phyloP scores from a whole-genome alignment of 371 early-diverging fungal genomes.

The Lichtheimia ramosa region DNA sequence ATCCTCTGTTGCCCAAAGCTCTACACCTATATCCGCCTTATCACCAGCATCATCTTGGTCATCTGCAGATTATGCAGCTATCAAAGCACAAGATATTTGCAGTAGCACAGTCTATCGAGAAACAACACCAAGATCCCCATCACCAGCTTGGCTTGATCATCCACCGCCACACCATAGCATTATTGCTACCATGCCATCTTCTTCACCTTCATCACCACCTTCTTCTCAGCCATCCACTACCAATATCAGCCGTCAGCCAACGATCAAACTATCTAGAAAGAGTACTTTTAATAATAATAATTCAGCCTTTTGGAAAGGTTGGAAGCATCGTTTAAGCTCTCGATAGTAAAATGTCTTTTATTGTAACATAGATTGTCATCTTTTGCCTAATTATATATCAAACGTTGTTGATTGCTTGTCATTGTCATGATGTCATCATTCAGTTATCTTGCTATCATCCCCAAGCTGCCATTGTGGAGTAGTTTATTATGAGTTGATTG shows the following conservation, averaged over 20 bases:
- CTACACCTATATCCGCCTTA: neutral
- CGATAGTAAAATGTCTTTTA: neutral
- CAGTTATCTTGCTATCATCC: slow-evolving; percentile 37
- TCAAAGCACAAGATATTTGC: neutral
- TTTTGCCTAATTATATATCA: too few relatives aligned
- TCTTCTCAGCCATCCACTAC: neutral
- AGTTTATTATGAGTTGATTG: slow-evolving; percentile 83
- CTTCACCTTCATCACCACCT: neutral
- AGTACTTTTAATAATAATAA: slow-evolving; percentile 6
- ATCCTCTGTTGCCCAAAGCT: neutral
- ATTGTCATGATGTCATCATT: neutral
- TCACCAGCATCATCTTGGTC: slow-evolving; percentile 24
- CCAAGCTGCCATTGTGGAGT: slow-evolving; percentile 90
- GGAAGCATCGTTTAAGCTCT: slow-evolving; percentile 17
- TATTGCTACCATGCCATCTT: neutral
- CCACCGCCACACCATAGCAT: slow-evolving; percentile 1
- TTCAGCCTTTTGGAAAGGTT: slow-evolving; percentile 23
- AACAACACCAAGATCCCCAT: neutral
- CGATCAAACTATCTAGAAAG: slow-evolving; percentile 7
- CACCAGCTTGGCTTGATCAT: neutral
- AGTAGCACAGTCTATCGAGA: slow-evolving; percentile 5
- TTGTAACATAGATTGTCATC: too few relatives aligned
- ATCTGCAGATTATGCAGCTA: slow-evolving; percentile 15
- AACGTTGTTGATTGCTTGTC: too few relatives aligned
- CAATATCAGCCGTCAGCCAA: neutral